Conservation (phyloP, 139 green algal species). For the Haematococcus sp. region DNA sequence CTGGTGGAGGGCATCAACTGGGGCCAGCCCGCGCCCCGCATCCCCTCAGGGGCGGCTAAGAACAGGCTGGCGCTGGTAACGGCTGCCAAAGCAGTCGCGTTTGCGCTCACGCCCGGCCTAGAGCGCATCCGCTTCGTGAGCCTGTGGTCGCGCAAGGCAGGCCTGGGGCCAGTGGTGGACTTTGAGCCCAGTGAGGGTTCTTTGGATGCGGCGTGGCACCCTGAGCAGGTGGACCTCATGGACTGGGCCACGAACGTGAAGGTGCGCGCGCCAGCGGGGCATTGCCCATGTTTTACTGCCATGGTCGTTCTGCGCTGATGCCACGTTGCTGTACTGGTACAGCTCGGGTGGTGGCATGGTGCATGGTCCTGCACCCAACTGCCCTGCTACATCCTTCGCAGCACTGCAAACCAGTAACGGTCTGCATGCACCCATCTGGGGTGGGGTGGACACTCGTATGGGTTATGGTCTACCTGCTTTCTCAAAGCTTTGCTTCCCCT, state of each 20-base stretch:
- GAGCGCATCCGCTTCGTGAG: conserved; percentile 52
- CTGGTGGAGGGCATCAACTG: conserved; percentile 52
- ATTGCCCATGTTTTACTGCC: no score
- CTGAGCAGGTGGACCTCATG: conserved; percentile 49
- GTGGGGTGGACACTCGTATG: neutral
- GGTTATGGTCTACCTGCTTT: neutral
- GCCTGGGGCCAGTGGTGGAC: conserved; percentile 46
- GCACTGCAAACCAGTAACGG: no score
- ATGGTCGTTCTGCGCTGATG: no score
- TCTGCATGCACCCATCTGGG: no score
- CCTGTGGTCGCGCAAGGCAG: conserved; percentile 39
- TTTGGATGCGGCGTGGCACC: conserved; percentile 36
- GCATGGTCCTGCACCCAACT: no score
- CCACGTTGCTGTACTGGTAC: no score
- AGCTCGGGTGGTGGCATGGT: no score
- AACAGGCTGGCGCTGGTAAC: conserved; percentile 41
- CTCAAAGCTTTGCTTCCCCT: neutral
- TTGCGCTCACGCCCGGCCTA: conserved; percentile 52
- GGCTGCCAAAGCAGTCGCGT: conserved; percentile 54
- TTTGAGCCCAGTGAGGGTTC: conserved; percentile 32
- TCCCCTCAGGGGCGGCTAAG: conserved; percentile 47
- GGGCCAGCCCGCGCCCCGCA: conserved; percentile 30
- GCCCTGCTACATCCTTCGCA: no score
- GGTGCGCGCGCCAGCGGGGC: no score
- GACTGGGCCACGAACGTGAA: conserved; percentile 46